Conservation (phyloP, 331 rosid species). For the Erythrophleum ivorense region DNA sequence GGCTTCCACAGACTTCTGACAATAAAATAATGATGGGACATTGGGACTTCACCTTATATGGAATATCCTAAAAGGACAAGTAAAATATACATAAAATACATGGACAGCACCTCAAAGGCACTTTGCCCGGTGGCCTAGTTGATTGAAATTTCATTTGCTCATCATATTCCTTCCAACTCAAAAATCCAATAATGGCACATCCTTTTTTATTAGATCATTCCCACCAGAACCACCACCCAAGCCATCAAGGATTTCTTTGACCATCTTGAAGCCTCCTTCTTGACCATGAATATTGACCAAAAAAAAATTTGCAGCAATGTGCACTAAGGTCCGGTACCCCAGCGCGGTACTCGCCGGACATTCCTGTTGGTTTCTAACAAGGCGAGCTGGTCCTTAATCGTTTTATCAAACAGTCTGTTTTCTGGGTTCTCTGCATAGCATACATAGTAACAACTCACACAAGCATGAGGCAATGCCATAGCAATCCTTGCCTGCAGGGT, state of each 20-base stretch:
- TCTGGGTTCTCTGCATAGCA: conserved; percentile 88
- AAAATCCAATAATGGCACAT: conserved; percentile 43
- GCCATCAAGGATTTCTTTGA: conserved; percentile 27
- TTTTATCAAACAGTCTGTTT: conserved; percentile 64
- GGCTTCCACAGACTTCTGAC: conserved; percentile 34
- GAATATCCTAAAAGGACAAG: conserved; percentile 55
- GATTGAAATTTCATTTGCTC: conserved; percentile 42
- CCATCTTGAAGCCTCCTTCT: neutral
- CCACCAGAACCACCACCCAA: conserved; percentile 34
- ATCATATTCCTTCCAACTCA: conserved; percentile 41
- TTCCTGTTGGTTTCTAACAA: conserved; percentile 62
- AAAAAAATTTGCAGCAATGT: no score
- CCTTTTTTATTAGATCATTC: conserved; percentile 40
- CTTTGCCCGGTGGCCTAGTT: conserved; percentile 43
- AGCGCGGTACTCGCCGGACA: conserved; percentile 58
- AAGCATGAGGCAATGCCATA: conserved; percentile 97
- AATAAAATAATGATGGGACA: conserved; percentile 47
- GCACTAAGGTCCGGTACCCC: conserved; percentile 30
- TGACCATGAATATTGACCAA: neutral
- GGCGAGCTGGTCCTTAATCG: conserved; percentile 70
- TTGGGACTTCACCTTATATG: conserved; percentile 31
- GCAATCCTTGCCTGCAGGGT: conserved; percentile 84
- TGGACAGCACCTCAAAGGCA: conserved; percentile 39
- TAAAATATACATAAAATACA: conserved; percentile 38
- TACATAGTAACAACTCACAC: conserved; percentile 89